Evolutionary conservation across 805 yeast genomes (phyloP).

Genomic region (Sungouiozyma ichnusensis): DNA sequence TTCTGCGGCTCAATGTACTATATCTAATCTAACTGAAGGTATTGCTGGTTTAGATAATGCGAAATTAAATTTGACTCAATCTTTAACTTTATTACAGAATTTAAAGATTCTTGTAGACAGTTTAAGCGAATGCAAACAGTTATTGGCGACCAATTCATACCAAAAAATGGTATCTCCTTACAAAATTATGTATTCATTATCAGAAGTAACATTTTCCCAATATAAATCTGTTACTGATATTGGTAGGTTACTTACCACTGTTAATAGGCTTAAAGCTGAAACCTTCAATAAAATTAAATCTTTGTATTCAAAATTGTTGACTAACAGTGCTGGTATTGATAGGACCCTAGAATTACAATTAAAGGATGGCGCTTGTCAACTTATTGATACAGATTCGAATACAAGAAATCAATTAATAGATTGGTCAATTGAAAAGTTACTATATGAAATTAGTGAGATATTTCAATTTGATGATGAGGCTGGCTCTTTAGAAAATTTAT

Average conservation of each 20-base stretch:
- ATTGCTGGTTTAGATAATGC: conserved; percentile 73
- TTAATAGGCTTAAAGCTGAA: conserved; percentile 18
- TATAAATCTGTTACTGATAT: conserved; percentile 73
- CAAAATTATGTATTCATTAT: conserved; percentile 25
- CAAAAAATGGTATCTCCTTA: conserved; percentile 22
- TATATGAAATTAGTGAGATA: conserved; percentile 65
- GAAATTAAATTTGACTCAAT: conserved; percentile 70
- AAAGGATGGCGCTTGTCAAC: conserved; percentile 53
- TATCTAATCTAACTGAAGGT: conserved; percentile 60
- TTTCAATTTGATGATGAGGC: conserved; percentile 84
- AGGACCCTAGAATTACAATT: conserved; percentile 22
- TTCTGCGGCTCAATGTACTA: conserved; percentile 49
- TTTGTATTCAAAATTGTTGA: conserved; percentile 5
- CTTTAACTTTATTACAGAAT: conserved; percentile 80
- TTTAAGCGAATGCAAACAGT: conserved; percentile 15
- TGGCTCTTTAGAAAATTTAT: conserved; percentile 80
- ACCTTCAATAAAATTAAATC: conserved; percentile 16
- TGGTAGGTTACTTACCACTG: conserved; percentile 23
- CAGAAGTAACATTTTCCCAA: conserved; percentile 35
- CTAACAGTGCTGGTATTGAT: conserved; percentile 1
- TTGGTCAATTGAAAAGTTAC: conserved; percentile 61
- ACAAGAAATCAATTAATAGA: conserved; percentile 49
- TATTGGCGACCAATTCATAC: conserved; percentile 10
- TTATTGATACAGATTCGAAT: conserved; percentile 49
- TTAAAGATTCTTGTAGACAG: conserved; percentile 69